These are phyloP conservation scores for Ophiognomonia clavigignenti-juglandacearum DNA, from an alignment of 2,329 filamentous ascomycete genomes.

Conservation along the genomic window DNA sequence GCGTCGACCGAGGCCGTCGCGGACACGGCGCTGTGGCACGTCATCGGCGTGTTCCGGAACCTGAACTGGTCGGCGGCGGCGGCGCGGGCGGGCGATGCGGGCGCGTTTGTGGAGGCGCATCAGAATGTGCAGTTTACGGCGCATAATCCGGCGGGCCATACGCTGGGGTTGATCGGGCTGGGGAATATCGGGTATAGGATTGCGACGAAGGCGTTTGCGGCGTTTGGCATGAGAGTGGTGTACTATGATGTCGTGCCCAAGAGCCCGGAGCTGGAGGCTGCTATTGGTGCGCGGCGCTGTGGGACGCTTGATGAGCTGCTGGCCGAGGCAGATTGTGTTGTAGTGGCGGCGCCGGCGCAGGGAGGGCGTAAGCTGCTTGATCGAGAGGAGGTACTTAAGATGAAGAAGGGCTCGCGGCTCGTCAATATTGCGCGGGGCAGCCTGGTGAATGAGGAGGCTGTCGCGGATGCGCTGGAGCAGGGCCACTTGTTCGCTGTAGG, in stretches of 20 bases:
- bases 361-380: conserved; percentile 36
- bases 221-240: conserved; percentile 53
- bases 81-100: conserved; percentile 38
- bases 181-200: conserved; percentile 51
- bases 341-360: conserved; percentile 46
- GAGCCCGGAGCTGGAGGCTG: conserved; percentile 33
- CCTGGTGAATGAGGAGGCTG: conserved; percentile 45
- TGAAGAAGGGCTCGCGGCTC: conserved; percentile 46
- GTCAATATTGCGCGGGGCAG: conserved; percentile 53
- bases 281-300: conserved; percentile 36
- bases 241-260: conserved; percentile 46
- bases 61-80: conserved; percentile 50
- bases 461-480: conserved; percentile 40
- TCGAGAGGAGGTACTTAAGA: conserved; percentile 34
- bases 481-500: conserved; percentile 41
- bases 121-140: conserved; percentile 46
- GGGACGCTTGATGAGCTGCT: conserved; percentile 41
- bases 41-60: conserved; percentile 53
- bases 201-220: conserved; percentile 48
- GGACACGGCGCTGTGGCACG: conserved; percentile 55
- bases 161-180: conserved; percentile 54
- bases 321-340: conserved; percentile 39
- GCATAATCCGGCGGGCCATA: conserved; percentile 49
- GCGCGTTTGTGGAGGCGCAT: conserved; percentile 47
- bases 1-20: conserved; percentile 59